Evolutionary conservation across 768 basidiomycete species (phyloP), one percentile per base, ranked within the genome.

Genomic region (Lactifluus hygrophoroides): DNA sequence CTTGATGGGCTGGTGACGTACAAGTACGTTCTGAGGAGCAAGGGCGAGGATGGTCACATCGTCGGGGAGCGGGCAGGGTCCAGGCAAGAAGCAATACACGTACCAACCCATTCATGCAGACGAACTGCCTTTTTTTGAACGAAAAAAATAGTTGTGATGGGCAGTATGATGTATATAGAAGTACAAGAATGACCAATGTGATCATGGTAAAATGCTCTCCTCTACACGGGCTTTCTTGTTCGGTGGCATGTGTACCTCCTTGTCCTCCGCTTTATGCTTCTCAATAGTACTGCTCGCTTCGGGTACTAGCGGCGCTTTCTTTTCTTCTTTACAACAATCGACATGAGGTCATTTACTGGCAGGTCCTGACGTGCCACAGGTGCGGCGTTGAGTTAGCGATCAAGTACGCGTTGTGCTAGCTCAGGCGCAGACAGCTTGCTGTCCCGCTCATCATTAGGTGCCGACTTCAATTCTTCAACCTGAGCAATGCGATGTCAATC

Each of bases 401-500:
- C 89, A 19, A 92, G 74, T 3, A 80, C 86, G 62, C 78, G 82
- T 16, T 86, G 86, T n/a, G 75, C 89, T 56, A 86, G 66, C 19
- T 78, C 85, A 2, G 87, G 86, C 1, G 87, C 88, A 37, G 83
- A 82, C 34, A 23, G 68, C 27, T 48, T 53, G 3, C 58, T 40
- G 1, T 60, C 70, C 1, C 76, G 67, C 9, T 75, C 68, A 16
- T 90, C 80, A 49, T 80, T 82, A 0, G 93, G 93, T 5, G 84
- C 78, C 5, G 84, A 83, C 72, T 90, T 94, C 32, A 96, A 76
- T 65, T 97, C 94, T 53, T 96, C 94, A 16, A 97, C 85, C 91
- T 94, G 60, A 17, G 43, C 3, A 21, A 46, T 21, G 17, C 23
- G 28, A 23, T 23, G 42, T 43, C 23, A 43, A 21, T n/a, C 46